Evolutionary conservation across 768 basidiomycete species (phyloP).

Genomic region (Lanmaoa pseudosensibilis): DNA sequence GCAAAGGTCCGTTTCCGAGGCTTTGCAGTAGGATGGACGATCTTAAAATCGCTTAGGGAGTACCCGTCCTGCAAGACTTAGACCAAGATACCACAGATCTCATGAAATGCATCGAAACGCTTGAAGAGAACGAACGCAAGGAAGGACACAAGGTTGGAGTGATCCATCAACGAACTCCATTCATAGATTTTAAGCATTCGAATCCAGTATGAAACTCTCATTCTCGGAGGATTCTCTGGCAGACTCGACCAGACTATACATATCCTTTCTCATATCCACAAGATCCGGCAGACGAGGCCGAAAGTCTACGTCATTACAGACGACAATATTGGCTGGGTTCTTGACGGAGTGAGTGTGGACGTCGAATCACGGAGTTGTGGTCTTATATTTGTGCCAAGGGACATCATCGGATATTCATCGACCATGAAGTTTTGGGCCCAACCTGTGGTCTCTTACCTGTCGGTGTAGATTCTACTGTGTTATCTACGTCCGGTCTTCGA

Average conservation of each 20-base stretch:
- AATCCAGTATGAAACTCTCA: slow-evolving; percentile 61
- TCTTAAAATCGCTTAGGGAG: slow-evolving; percentile 47
- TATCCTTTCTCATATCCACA: slow-evolving; percentile 81
- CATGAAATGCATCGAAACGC: slow-evolving; percentile 80
- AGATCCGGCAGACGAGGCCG: slow-evolving; percentile 60
- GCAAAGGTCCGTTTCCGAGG: slow-evolving; percentile 43
- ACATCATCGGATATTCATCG: slow-evolving; percentile 73
- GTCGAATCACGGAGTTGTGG: background rate
- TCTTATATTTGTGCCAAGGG: slow-evolving; percentile 52
- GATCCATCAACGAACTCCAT: background rate
- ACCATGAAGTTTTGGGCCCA: slow-evolving; percentile 71
- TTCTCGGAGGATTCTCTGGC: slow-evolving; percentile 88
- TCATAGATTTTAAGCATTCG: background rate
- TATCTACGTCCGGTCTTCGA: slow-evolving; percentile 81
- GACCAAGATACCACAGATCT: slow-evolving; percentile 91
- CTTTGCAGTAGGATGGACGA: background rate
- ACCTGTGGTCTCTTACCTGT: slow-evolving; percentile 96
- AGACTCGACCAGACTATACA: slow-evolving; percentile 94
- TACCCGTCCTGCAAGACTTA: slow-evolving; percentile 62
- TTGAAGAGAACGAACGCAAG: slow-evolving; percentile 56
- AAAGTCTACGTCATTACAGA: slow-evolving; percentile 81
- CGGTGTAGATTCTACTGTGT: slow-evolving; percentile 69
- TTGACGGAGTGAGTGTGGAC: slow-evolving; percentile 59
- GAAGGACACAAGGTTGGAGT: slow-evolving; percentile 40
- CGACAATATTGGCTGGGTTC: slow-evolving; percentile 88